A percentile compares a stretch with the other conserved stretches of the same genome.
These are phyloP conservation scores for Theobroma cacao DNA, from an alignment of 345 rosid genomes.

Conservation along the genomic window DNA sequence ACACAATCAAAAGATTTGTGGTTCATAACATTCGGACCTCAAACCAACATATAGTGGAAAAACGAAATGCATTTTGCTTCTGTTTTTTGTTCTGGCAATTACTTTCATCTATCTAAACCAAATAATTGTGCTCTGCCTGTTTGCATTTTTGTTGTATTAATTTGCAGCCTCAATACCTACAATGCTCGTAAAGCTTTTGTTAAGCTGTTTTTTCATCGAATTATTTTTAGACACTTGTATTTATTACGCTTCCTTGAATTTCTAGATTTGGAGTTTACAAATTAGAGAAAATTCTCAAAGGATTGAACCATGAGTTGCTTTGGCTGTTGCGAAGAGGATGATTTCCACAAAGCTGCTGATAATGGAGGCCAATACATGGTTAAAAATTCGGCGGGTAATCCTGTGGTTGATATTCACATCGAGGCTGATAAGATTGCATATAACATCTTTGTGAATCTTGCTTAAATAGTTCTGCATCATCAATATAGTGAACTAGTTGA, in stretches of 20 bases:
- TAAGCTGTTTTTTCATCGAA: neutral
- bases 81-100: neutral
- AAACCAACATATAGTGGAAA: neutral
- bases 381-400: slow-evolving; percentile 64
- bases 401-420: neutral
- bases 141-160: neutral
- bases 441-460: neutral
- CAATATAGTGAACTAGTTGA: neutral
- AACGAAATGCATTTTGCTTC: neutral
- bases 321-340: slow-evolving; percentile 77
- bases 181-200: neutral
- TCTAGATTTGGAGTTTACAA: neutral
- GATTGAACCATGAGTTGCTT: slow-evolving; percentile 76
- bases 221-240: neutral
- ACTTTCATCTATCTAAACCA: neutral
- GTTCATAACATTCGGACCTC: neutral
- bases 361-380: slow-evolving; percentile 53
- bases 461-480: neutral
- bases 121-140: neutral
- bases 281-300: slow-evolving; percentile 8
- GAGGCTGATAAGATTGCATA: neutral
- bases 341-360: slow-evolving; percentile 62
- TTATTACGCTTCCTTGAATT: neutral
- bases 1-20: neutral
- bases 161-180: neutral